Percentiles rank a stretch among this genome's conserved stretches.
phyloP scores from a whole-genome alignment of 1,284 basidiomycete genomes.

The Ceratobasidium sp. region DNA sequence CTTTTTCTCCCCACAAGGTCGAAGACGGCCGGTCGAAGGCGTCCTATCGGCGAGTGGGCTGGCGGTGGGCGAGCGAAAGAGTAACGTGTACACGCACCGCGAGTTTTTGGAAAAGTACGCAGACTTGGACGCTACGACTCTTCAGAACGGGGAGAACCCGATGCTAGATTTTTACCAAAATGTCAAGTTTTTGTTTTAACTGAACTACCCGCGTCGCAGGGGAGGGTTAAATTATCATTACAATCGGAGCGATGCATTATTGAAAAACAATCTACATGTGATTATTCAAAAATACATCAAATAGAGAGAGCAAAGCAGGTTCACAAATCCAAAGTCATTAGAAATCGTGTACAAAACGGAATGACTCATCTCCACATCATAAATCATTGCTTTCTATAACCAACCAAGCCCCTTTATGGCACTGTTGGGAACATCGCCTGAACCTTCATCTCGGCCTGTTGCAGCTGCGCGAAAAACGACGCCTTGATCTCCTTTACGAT shows the following conservation, averaged over 20 bases:
- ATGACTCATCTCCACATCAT: background rate
- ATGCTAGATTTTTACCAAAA: conserved; percentile 89
- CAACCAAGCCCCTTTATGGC: background rate
- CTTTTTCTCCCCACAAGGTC: conserved; percentile 74
- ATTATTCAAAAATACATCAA: conserved; percentile 32
- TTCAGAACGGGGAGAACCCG: conserved; percentile 86
- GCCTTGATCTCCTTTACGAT: conserved; percentile 77
- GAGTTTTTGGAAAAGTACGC: conserved; percentile 88
- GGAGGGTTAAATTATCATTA: background rate
- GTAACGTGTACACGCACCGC: conserved; percentile 82
- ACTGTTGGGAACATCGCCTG: conserved; percentile 63
- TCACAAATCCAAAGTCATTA: conserved; percentile 6
- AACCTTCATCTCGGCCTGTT: conserved; percentile 75
- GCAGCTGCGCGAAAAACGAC: conserved; percentile 74
- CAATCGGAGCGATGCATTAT: conserved; percentile 29
- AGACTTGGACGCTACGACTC: conserved; percentile 71
- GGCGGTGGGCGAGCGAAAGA: conserved; percentile 81
- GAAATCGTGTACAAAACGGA: conserved; percentile 12
- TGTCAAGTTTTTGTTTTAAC: conserved; percentile 84
- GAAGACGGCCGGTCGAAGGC: conserved; percentile 72
- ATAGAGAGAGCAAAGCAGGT: background rate
- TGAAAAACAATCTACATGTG: conserved; percentile 26
- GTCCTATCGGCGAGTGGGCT: conserved; percentile 77
- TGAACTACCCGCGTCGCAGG: too few species aligned
- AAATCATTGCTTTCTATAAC: background rate